phyloP scores from a whole-genome alignment of 805 yeast species.

The Monosporozyma aerobia region DNA sequence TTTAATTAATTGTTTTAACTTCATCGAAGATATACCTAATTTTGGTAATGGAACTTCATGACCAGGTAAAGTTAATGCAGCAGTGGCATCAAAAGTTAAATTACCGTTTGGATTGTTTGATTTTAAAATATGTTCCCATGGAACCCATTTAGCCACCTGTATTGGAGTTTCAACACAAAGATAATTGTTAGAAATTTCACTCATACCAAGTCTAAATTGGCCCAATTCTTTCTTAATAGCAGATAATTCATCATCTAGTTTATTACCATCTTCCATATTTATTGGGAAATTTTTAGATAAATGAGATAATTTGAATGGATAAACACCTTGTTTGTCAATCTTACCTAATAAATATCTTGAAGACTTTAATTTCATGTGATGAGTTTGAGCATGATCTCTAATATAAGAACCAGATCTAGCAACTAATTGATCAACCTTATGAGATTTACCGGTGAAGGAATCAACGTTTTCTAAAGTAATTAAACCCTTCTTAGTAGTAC shows the following conservation, averaged over 20 bases:
- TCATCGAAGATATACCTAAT: slow-evolving; percentile 60
- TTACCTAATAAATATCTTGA: slow-evolving; percentile 61
- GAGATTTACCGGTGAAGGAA: slow-evolving; percentile 52
- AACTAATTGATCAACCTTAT: slow-evolving; percentile 41
- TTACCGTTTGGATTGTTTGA: slow-evolving; percentile 59
- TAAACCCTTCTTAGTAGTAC: slow-evolving; percentile 50
- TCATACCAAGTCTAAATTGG: slow-evolving; percentile 62
- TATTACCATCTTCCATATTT: slow-evolving; percentile 24
- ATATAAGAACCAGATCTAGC: slow-evolving; percentile 65
- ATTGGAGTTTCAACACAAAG: slow-evolving; percentile 68
- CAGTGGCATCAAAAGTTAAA: slow-evolving; percentile 56
- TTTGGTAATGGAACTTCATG: slow-evolving; percentile 69
- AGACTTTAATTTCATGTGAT: slow-evolving; percentile 65
- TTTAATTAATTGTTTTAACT: slow-evolving; percentile 53
- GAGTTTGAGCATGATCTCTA: slow-evolving; percentile 79
- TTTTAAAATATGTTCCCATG: slow-evolving; percentile 55
- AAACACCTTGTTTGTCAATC: slow-evolving; percentile 75
- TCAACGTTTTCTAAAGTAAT: slow-evolving; percentile 61
- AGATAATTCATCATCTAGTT: slow-evolving; percentile 31
- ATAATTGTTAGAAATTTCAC: slow-evolving; percentile 73
- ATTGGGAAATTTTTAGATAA: slow-evolving; percentile 55
- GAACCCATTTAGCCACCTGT: slow-evolving; percentile 61
- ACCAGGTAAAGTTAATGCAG: slow-evolving; percentile 50
- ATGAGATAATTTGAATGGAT: slow-evolving; percentile 81
- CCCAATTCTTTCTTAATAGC: slow-evolving; percentile 46